Conservation (phyloP, 768 basidiomycete genomes). For the Crassisporium funariophilum region DNA sequence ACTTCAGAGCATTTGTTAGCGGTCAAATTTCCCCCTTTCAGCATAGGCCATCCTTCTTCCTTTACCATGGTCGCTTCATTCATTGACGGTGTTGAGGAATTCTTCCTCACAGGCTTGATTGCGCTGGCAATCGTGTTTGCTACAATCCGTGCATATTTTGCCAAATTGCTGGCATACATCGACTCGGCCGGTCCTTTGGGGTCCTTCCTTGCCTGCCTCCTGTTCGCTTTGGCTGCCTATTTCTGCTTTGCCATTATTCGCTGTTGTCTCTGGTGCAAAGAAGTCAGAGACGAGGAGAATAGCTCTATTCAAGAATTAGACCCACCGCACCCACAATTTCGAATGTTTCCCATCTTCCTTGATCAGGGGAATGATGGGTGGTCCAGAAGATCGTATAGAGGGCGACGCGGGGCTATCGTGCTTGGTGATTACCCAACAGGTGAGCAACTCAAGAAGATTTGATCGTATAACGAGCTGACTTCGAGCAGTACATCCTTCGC, state of each 20-base stretch:
- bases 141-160: slow-evolving; percentile 20
- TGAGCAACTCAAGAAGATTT: too few species aligned
- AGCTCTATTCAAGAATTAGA: neutral
- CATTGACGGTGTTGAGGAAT: slow-evolving; percentile 14
- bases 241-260: slow-evolving; percentile 3
- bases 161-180: slow-evolving; percentile 10
- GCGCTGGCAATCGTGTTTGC: slow-evolving; percentile 22
- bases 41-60: too few species aligned
- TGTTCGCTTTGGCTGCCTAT: slow-evolving; percentile 10
- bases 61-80: slow-evolving; percentile 12
- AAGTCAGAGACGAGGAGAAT: slow-evolving; percentile 7
- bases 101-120: slow-evolving; percentile 22
- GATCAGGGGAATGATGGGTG: neutral
- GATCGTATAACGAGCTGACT: too few species aligned
- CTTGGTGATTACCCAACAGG: neutral
- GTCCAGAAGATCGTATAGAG: neutral
- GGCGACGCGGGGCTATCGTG: neutral
- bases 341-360: slow-evolving; percentile 8
- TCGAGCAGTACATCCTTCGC: too few species aligned
- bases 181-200: slow-evolving; percentile 15
- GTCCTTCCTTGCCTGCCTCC: slow-evolving; percentile 15
- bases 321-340: neutral
- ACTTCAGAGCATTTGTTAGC: too few species aligned
- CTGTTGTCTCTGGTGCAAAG: neutral
- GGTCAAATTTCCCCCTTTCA: too few species aligned